phyloP scores from a whole-genome alignment of 768 basidiomycete genomes.

The Termitomyces bulborhizus region DNA sequence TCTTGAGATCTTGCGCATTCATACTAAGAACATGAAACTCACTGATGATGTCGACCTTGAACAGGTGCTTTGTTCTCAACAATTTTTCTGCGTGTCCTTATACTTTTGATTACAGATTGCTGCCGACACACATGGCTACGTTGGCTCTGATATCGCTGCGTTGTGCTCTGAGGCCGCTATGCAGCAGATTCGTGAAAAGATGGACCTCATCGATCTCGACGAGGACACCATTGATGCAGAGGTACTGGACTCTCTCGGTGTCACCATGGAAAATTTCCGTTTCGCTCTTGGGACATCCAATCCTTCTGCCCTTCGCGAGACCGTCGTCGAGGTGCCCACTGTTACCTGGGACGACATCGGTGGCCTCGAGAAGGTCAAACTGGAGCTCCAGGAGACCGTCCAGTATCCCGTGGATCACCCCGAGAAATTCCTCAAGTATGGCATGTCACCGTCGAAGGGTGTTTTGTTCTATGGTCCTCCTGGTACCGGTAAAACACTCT shows the following conservation, averaged over 20 bases:
- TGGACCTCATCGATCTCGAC: conserved; percentile 94
- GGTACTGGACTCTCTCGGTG: conserved; percentile 96
- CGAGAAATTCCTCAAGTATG: conserved; percentile 99
- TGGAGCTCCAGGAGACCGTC: conserved; percentile 97
- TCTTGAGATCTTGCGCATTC: conserved; percentile 96
- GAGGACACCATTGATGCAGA: conserved; percentile 99
- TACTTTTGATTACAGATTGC: conserved; percentile 63
- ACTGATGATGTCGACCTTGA: conserved; percentile 96
- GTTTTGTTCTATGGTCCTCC: conserved; percentile 99
- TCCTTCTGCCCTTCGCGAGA: conserved; percentile 98
- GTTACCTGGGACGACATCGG: conserved; percentile 99
- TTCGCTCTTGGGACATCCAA: conserved; percentile 97
- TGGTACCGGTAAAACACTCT: conserved; percentile 98
- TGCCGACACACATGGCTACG: conserved; percentile 98
- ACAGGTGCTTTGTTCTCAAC: conserved; percentile 43
- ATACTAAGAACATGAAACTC: conserved; percentile 99
- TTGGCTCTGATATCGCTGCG: conserved; percentile 96
- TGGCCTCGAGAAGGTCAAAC: conserved; percentile 99
- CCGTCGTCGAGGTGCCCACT: conserved; percentile 97
- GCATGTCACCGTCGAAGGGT: conserved; percentile 99
- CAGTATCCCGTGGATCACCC: conserved; percentile 99
- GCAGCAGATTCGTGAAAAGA: conserved; percentile 99
- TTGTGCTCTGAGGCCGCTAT: conserved; percentile 99
- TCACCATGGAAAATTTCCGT: conserved; percentile 99
- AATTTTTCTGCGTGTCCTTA: neutral